Percentiles rank a stretch among this genome's conserved stretches.
phyloP scores from a whole-genome alignment of 768 basidiomycete genomes.

The Lactarius trivialis region DNA sequence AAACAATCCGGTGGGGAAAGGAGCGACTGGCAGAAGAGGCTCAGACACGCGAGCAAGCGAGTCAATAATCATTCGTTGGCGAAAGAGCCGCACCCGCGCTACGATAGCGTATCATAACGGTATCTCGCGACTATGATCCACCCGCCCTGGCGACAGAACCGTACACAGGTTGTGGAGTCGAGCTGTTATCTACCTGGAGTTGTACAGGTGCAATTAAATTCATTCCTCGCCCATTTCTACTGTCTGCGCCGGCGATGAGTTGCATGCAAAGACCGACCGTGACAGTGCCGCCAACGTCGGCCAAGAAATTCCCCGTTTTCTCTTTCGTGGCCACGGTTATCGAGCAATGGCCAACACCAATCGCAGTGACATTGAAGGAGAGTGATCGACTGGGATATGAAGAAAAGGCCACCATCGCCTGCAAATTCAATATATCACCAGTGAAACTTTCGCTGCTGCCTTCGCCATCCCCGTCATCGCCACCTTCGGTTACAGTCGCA shows the following conservation, averaged over 20 bases:
- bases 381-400: conserved; percentile 26
- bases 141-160: background rate
- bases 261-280: background rate
- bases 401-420: conserved; percentile 15
- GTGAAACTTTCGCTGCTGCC: conserved; percentile 24
- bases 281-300: background rate
- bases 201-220: background rate
- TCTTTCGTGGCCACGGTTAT: conserved; percentile 41
- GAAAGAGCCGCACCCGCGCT: conserved; percentile 10
- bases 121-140: conserved; percentile 1
- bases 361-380: conserved; percentile 42
- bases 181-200: conserved; percentile 12
- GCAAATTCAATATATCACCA: conserved; percentile 4
- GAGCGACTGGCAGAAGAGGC: conserved; percentile 26
- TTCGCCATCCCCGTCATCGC: conserved; percentile 23
- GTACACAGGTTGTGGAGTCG: background rate
- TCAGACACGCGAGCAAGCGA: conserved; percentile 25
- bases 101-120: conserved; percentile 3
- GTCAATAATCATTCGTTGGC: conserved; percentile 21
- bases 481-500: background rate
- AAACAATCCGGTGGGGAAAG: conserved; percentile 31
- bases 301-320: conserved; percentile 3
- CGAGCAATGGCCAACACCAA: conserved; percentile 55
- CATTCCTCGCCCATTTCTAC: background rate
- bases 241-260: background rate